Base-by-base conservation (phyloP, 345 rosid species). In the Pistacia integerrima region DNA sequence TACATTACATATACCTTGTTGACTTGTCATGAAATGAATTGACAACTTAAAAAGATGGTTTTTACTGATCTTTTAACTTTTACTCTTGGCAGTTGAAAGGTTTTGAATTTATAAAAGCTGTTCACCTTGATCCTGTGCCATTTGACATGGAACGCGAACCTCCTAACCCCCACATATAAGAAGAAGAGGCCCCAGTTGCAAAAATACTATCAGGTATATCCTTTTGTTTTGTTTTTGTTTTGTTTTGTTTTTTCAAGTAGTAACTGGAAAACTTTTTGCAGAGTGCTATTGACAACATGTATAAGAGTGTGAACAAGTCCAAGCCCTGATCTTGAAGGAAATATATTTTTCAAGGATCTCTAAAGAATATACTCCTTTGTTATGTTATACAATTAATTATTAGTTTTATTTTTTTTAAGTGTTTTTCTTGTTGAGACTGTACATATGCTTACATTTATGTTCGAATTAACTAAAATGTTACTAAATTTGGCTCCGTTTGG, bases 131-230 rank as follows among this genome's bases (percentile, higher is more conserved):
- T 55, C 91, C 97, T 3, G 89, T 80, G 55, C 93, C 98, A 65
- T 97, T 97, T 11, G 97, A 94, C 80, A 87, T 92, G 82, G 97
- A 92, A 16, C 93, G 93, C 4, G 96, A 94, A 94, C 75, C 93
- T 94, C 36, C 90, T 94, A 22, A 94, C 99, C 63, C 99, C 99
- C 48, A 92, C 98, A 9, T 97, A 86, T 69, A 94, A 97, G 90
- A 97, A 88, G 88, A 97, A 91, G 88, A 86, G 99, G 75, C 97
- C 97, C 54, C 99, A 97, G 65, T 85, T 92, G 81, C 97, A 87
- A 73, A 89, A 90, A 72, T 82, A 87, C 82, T 97, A 94, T 80
- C 92, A 91, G 97, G 98, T 92, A 81, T 2, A 55, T 51, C 13
- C 33, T 17, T 35, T 57, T 52, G 12, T 22, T 69, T n/a, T 68